Conservation (phyloP, 441 rosid species). For the Gossypium gossypioides region DNA sequence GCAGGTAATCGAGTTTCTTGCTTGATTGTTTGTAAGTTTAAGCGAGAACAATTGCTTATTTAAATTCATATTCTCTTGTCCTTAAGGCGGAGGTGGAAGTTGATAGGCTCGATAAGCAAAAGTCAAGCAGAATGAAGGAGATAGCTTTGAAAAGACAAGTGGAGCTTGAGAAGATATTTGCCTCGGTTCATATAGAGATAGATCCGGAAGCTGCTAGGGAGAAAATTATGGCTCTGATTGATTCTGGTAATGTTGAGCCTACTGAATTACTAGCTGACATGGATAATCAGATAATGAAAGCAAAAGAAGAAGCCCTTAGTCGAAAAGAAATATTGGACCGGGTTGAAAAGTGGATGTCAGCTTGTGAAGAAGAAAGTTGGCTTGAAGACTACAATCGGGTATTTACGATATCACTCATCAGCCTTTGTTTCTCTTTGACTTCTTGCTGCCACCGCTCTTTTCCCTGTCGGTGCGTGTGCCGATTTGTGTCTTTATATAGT, state of each 20-base stretch:
- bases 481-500: neutral
- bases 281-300: conserved; percentile 79
- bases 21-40: neutral
- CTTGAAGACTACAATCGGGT: conserved; percentile 96
- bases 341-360: conserved; percentile 98
- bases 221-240: conserved; percentile 66
- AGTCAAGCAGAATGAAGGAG: conserved; percentile 93
- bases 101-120: conserved; percentile 82
- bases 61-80: conserved; percentile 5
- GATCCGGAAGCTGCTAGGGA: conserved; percentile 79
- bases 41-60: conserved; percentile 10
- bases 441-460: neutral
- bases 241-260: conserved; percentile 83
- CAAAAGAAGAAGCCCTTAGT: conserved; percentile 84
- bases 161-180: conserved; percentile 85
- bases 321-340: conserved; percentile 90
- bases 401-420: conserved; percentile 9
- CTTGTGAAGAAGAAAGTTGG: conserved; percentile 99
- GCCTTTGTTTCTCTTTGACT: neutral
- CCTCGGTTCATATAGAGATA: conserved; percentile 68
- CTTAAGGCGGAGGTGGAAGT: conserved; percentile 86
- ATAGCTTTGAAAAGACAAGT: conserved; percentile 78
- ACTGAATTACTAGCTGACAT: conserved; percentile 73
- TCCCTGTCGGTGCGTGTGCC: neutral
- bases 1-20: conserved; percentile 48